These are phyloP conservation scores for Dimargaris cristalligena DNA, from an alignment of 192 early-diverging fungal genomes.

Conservation along the genomic window DNA sequence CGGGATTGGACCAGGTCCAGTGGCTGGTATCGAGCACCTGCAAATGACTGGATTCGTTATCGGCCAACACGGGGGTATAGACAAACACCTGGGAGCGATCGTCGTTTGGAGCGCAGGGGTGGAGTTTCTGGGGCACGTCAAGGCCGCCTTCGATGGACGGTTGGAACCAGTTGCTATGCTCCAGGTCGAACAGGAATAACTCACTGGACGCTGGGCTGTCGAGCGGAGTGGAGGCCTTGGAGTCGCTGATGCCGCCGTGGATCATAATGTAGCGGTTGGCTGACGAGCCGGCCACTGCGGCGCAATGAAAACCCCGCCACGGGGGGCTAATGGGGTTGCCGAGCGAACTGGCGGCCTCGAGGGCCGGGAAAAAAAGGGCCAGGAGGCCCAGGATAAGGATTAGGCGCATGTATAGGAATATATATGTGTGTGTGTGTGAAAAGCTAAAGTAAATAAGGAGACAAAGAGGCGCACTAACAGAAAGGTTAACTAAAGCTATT, in stretches of 20 bases:
- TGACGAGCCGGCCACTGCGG: neutral
- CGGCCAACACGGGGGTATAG: conserved; percentile 15
- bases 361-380: too few relatives aligned
- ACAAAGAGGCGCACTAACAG: too few relatives aligned
- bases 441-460: too few relatives aligned
- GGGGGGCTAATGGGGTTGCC: neutral
- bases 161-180: conserved; percentile 23
- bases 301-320: conserved; percentile 7
- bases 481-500: too few relatives aligned
- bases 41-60: conserved; percentile 16
- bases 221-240: conserved; percentile 17
- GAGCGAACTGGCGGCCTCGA: neutral
- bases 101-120: conserved; percentile 25
- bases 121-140: conserved; percentile 19
- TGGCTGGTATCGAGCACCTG: conserved; percentile 26
- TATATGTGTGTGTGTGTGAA: too few relatives aligned
- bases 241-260: conserved; percentile 25
- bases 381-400: too few relatives aligned
- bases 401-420: too few relatives aligned
- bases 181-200: conserved; percentile 23
- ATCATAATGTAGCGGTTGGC: conserved; percentile 13
- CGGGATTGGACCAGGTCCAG: conserved; percentile 30
- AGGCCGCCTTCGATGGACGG: conserved; percentile 24
- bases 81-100: conserved; percentile 16
- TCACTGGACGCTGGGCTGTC: conserved; percentile 13